Evolutionary conservation across 2,329 filamentous ascomycete genomes (phyloP), one percentile per base, ranked within the genome.

Genomic region (Aspergillus sp.): DNA sequence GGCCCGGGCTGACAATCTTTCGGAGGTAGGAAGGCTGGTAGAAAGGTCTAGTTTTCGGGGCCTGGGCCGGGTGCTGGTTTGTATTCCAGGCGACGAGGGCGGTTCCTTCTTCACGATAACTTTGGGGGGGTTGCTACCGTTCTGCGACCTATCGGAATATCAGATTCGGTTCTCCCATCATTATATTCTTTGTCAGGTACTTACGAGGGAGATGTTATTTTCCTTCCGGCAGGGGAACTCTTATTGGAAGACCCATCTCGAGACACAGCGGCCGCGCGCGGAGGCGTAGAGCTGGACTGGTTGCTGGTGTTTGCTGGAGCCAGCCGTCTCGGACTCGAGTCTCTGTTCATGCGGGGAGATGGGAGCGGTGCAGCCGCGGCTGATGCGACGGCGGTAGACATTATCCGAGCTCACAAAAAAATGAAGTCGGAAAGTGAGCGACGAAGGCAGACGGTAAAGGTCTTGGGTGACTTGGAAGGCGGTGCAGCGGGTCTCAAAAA

Each of bases 21-120:
- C 77, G 63, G 79, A 80, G 44, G 73, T 75, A 3, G 75, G 72
- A 15, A 73, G 73, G 54, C 73, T 78, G 7, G 74, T 77, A 5
- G 77, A 78, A 24, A 80, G 70, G 57, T 80, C 78, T 27, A 80
- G 64, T 65, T 77, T 78, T 27, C 76, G 75, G 15, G 78, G 78
- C 46, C 78, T 74, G 48, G 77, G 77, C 37, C 77, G 67, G 54
- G 89, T 84, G 59, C 86, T 84, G 52, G 86, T 82, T 69, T 77
- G 75, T 57, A 95, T 85, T 62, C 89, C 89, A 54, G 93, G 93
- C 47, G 93, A 97, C 42, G 89, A 79, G 12, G 77, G 86, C 34
- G 93, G 93, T 75, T 99, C 95, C 77, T 97, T 97, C 82, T 98
- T 98, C 59, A 99, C 93, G 63, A 96, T 84, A 62, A 97, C 96